phyloP scores from a whole-genome alignment of 352 stramenopile genomes.

The Phytopythium kandeliae region DNA sequence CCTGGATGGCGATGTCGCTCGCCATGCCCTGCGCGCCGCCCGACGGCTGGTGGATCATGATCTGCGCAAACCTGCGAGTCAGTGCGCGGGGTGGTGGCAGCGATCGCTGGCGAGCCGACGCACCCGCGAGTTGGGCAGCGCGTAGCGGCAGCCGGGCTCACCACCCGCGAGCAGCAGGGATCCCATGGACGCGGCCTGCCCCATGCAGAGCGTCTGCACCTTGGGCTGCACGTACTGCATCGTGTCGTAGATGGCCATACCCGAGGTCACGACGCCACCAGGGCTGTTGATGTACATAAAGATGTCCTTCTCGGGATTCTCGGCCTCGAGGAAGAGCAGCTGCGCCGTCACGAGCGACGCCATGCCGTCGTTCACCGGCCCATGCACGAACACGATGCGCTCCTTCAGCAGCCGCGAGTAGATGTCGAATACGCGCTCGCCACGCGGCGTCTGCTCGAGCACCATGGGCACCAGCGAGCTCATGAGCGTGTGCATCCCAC shows the following conservation, averaged over 20 bases:
- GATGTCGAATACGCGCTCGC: constrained; percentile 97
- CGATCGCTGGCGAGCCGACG: constrained; percentile 2
- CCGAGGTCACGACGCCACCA: constrained; percentile 95
- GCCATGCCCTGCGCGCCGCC: constrained; percentile 96
- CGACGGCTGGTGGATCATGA: constrained; percentile 98
- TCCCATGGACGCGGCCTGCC: constrained; percentile 95
- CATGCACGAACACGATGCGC: constrained; percentile 97
- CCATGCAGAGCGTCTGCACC: constrained; percentile 97
- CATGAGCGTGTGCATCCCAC: constrained; percentile 46
- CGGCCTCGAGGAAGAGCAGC: constrained; percentile 94
- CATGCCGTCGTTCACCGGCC: constrained; percentile 88
- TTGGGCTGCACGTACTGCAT: constrained; percentile 98
- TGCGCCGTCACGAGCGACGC: constrained; percentile 80
- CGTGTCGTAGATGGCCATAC: constrained; percentile 97
- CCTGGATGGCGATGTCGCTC: constrained; percentile 98
- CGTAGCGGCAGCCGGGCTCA: constrained; percentile 82
- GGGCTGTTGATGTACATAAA: constrained; percentile 99
- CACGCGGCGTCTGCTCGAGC: constrained; percentile 88
- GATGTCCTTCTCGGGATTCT: constrained; percentile 97
- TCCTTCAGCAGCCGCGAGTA: constrained; percentile 97
- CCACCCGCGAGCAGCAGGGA: constrained; percentile 94
- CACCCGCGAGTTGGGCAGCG: constrained; percentile 92
- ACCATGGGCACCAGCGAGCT: constrained; percentile 91
- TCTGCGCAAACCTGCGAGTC: constrained; percentile 22
- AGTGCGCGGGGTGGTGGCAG: background rate